These are phyloP conservation scores for Beauveria rudraprayagi DNA, from an alignment of 2,329 filamentous ascomycete genomes.

Conservation along the genomic window DNA sequence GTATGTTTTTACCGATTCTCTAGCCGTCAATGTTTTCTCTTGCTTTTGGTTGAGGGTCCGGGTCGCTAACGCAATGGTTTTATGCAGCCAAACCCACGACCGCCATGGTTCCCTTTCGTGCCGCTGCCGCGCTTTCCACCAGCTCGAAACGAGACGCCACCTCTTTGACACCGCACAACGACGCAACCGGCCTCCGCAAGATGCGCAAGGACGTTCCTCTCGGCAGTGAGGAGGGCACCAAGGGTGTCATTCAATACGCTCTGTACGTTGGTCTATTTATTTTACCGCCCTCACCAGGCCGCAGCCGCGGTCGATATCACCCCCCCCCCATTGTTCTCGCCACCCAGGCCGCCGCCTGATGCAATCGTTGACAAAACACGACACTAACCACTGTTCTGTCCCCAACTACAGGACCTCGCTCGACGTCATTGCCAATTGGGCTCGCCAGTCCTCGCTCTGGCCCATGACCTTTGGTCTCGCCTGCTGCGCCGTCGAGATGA, in stretches of 20 bases:
- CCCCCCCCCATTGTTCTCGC: background rate
- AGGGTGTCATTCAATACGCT: slow-evolving; percentile 76
- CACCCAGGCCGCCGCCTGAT: background rate
- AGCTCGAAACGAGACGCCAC: slow-evolving; percentile 58
- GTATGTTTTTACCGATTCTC: slow-evolving; percentile 24
- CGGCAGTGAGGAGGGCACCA: slow-evolving; percentile 69
- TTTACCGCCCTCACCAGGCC: background rate
- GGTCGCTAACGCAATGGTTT: slow-evolving; percentile 5
- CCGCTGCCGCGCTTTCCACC: slow-evolving; percentile 56
- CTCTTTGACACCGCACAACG: slow-evolving; percentile 44
- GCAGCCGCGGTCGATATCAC: background rate
- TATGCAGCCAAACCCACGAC: slow-evolving; percentile 56
- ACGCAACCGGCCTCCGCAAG: slow-evolving; percentile 45
- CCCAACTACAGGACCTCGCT: slow-evolving; percentile 54
- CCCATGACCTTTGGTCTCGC: slow-evolving; percentile 83
- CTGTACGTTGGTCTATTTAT: slow-evolving; percentile 51
- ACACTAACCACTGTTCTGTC: background rate
- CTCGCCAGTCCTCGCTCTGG: slow-evolving; percentile 76
- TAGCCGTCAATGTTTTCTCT: background rate
- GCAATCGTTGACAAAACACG: background rate
- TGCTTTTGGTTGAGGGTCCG: background rate
- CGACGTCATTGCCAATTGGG: slow-evolving; percentile 77
- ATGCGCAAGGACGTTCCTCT: slow-evolving; percentile 65
- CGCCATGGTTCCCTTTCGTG: slow-evolving; percentile 55
- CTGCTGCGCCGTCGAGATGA: slow-evolving; percentile 89